Evolutionary conservation across 768 basidiomycete species (phyloP), one percentile per base, ranked within the genome.

Genomic region (Panaeolus cyanescens): DNA sequence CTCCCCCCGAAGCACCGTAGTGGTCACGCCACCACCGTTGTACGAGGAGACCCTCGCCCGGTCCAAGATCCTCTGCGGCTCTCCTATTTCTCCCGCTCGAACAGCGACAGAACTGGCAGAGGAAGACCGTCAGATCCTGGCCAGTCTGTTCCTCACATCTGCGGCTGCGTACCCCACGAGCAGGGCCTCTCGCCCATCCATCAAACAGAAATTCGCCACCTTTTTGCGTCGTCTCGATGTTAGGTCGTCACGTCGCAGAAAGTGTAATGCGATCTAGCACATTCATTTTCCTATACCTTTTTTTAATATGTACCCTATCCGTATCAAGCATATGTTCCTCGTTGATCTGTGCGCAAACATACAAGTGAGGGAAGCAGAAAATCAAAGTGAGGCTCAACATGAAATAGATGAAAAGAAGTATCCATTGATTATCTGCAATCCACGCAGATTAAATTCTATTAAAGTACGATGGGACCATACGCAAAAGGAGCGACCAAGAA

Each of bases 391-490:
- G n/a, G n/a, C n/a, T n/a, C n/a, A n/a, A n/a, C n/a, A n/a, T n/a
- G n/a, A n/a, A n/a, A n/a, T n/a, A 50, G 22, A 50, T 50, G 30
- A 22, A 50, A 28, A 28, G 4, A 12, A 50, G 30, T 30, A 50
- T 50, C 45, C 25, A 50, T 50, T 50, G 25, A 50, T 50, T 50
- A 50, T 28, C 45, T 50, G 45, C 45, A 50, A 28, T 28, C 45
- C 45, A 50, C 45, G 45, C 45, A 50, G 45, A 25, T 25, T 15
- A 50, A 50, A n/a, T 28, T 50, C 45, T 50, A 50, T 13, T 50
- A 50, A 50, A 50, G 19, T 50, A 50, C 25, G 45, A 15, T 25
- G 13, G 25, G n/a, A n/a, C 13, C 7, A 25, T 42, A 42, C 40
- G 40, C 17, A 20, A 50, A 50, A 28, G 15, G 45, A 50, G 45